These are phyloP conservation scores for Talaromyces albobiverticillius DNA, from an alignment of 2,329 filamentous ascomycete genomes.

Conservation along the genomic window DNA sequence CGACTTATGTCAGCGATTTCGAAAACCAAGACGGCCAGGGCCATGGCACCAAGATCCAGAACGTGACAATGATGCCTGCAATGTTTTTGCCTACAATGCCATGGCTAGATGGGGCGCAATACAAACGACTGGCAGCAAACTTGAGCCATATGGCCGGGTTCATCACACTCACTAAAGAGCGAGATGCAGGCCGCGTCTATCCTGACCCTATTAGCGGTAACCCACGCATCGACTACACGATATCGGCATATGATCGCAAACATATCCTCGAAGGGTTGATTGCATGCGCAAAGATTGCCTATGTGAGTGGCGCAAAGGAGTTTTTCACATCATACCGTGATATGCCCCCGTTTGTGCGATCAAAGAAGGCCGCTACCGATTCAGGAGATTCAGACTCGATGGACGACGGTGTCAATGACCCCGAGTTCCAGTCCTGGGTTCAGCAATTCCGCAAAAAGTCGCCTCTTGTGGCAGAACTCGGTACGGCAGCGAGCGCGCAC, in stretches of 20 bases:
- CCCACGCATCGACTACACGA: conserved; percentile 66
- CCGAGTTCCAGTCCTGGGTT: conserved; percentile 56
- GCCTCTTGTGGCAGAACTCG: conserved; percentile 46
- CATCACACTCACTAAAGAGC: conserved; percentile 73
- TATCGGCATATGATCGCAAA: conserved; percentile 68
- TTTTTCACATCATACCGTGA: conserved; percentile 66
- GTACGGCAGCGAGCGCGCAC: conserved; percentile 45
- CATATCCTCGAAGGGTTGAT: conserved; percentile 70
- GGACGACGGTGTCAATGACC: conserved; percentile 52
- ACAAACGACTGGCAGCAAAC: conserved; percentile 68
- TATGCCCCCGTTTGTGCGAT: conserved; percentile 61
- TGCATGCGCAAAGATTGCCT: conserved; percentile 71
- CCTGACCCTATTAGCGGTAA: conserved; percentile 66
- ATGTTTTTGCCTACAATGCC: conserved; percentile 60
- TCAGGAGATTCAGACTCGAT: conserved; percentile 22
- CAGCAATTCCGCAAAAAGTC: conserved; percentile 44
- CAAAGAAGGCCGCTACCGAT: conserved; percentile 5
- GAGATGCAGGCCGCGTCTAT: conserved; percentile 71
- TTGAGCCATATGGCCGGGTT: conserved; percentile 68
- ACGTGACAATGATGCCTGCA: conserved; percentile 70
- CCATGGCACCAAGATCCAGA: conserved; percentile 80
- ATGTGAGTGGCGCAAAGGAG: conserved; percentile 75
- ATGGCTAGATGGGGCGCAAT: conserved; percentile 67
- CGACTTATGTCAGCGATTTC: conserved; percentile 70
- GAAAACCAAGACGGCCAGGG: conserved; percentile 77